Evolutionary conservation across 2,329 filamentous ascomycete species (phyloP), one percentile per base, ranked within the genome.

Genomic region (Emmonsiellopsis sp.): DNA sequence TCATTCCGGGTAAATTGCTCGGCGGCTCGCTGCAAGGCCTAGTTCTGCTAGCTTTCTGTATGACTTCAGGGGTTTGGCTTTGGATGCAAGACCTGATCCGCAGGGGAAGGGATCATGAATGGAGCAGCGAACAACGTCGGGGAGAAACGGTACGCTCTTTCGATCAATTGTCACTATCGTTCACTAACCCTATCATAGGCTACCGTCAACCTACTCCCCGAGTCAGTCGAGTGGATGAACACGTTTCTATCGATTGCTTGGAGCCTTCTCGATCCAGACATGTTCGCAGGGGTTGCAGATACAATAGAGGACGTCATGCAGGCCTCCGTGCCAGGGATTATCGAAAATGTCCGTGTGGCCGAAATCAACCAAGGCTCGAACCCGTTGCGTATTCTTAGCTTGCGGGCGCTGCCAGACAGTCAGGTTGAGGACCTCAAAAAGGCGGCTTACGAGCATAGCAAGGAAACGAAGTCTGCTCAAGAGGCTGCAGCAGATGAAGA

Each of bases 171-270:
- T 31, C 32, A 46, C 33, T 13, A 2, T 3, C 10, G 31, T 31
- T 27, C 37, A 34, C 51, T 46, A 6, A 50, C 31, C 27, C 42
- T 39, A 33, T 37, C 14, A 45, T 49, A 83, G 68, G 89, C 92
- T 1, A 89, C 87, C 2, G 84, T 86, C 33, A 96, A 96, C 63
- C 75, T 97, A 32, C 85, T 97, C 6, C 92, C 92, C 0, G 92
- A 96, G 71, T 94, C 88, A 0, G 91, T 95, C 6, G 86, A 91
- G 66, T 97, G 93, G 93, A 86, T 98, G 80, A 98, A 98, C 68
- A 91, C 88, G 0, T 81, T 93, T 49, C 71, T 97, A 3, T 82
- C 81, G 1, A 81, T 95, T 42, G 78, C 93, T 43, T 98, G 93
- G 93, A 87, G 88, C 0, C 75, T 97, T 3, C 84, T 96, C 58